These are phyloP conservation scores for Chaetothyriales sp. DNA, from an alignment of 2,329 filamentous ascomycete genomes.

Conservation along the genomic window DNA sequence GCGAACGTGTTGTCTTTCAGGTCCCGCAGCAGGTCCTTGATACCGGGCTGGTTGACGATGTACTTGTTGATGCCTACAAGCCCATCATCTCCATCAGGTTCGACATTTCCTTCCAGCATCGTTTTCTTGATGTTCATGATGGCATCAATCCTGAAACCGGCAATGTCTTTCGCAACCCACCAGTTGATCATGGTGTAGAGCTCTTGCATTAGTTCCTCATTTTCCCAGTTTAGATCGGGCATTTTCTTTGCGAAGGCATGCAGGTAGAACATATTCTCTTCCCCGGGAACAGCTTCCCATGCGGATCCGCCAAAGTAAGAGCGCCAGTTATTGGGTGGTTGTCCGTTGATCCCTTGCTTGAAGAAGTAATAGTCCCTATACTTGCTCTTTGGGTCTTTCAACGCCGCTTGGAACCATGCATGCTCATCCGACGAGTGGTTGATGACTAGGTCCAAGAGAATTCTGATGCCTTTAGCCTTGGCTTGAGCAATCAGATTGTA, in stretches of 20 bases:
- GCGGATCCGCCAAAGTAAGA: conserved; percentile 21
- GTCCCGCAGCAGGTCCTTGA: conserved; percentile 43
- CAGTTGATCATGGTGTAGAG: conserved; percentile 55
- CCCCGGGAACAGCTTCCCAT: conserved; percentile 24
- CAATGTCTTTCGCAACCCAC: conserved; percentile 55
- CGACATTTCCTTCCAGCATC: conserved; percentile 25
- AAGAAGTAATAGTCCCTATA: conserved; percentile 52
- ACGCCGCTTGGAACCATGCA: conserved; percentile 50
- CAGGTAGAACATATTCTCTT: conserved; percentile 47
- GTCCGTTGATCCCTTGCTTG: conserved; percentile 39
- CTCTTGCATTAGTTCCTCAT: conserved; percentile 43
- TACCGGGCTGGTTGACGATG: conserved; percentile 38
- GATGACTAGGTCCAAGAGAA: conserved; percentile 58
- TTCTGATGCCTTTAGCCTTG: conserved; percentile 45
- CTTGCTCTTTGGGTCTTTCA: conserved; percentile 26
- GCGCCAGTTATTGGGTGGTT: conserved; percentile 43
- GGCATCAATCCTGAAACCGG: conserved; percentile 52
- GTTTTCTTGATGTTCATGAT: conserved; percentile 47
- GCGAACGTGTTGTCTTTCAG: conserved; percentile 36
- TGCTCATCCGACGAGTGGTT: conserved; percentile 59
- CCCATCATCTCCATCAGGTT: neutral
- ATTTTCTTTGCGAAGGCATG: conserved; percentile 56
- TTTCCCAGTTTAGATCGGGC: conserved; percentile 67
- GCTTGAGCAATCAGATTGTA: conserved; percentile 33
- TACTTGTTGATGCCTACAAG: conserved; percentile 38